Base-by-base conservation (phyloP, 1,284 basidiomycete genomes). In the Cystobasidium slooffiae region DNA sequence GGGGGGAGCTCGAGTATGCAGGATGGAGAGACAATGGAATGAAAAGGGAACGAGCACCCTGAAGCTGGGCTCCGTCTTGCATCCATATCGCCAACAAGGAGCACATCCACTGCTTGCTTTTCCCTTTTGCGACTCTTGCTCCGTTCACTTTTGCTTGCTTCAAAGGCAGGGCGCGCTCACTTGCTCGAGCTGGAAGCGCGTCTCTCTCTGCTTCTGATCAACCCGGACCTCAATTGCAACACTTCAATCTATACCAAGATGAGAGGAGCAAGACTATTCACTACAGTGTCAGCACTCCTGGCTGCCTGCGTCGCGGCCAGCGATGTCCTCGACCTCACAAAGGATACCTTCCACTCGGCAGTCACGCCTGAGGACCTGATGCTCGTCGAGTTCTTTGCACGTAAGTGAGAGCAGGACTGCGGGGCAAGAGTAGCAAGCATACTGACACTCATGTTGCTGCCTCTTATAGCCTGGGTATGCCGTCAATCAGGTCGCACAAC, bases 311-410 rank as follows among this genome's bases (percentile, higher is more conserved):
- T 68, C 37, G 49, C 68, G 0, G 76, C 77, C 12, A 55, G 53
- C n/a, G 79, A 79, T 64, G 79, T 80, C 18, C 53, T 76, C 37
- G 78, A 79, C 63, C 75, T 80, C 44, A 77, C 76, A 37, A 62
- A 74, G 65, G 63, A 64, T 79, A 88, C 86, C 81, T 97, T 98
- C 83, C 86, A 89, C 78, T 83, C 86, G 43, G 84, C 87, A 75
- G 88, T 96, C 77, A 85, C 87, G 77, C 83, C 86, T 10, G 91
- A 93, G 81, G 82, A 89, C 52, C 85, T 98, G 77, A 90, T 95
- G 78, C 88, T 99, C 59, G 92, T 98, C 79, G 96, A 99, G 86
- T 97, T 95, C 88, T 96, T 91, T 82, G 93, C 93, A 47, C 93
- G 93, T 74, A 94, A 92, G 92, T 92, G 5, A 49, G 82, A 41